Evolutionary conservation across 305 asterid genomes (phyloP), one percentile per base, ranked within the genome.

Genomic region (Plantago rigida): DNA sequence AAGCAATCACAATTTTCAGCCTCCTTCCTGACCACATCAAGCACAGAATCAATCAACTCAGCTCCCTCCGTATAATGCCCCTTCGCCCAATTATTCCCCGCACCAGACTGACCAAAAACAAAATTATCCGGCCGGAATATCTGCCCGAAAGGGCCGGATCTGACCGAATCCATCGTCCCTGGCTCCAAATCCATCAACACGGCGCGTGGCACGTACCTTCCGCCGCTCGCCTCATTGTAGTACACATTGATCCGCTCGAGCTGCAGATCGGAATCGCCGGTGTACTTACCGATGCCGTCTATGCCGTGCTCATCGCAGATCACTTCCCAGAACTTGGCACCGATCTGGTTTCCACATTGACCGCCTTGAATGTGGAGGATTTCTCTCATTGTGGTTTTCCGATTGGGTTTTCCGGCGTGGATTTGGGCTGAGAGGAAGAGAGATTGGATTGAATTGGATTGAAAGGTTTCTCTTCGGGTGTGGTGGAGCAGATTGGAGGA

Each of bases 11-110:
- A 81, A 71, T 78, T 81, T 71, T 78, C 83, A 45, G 80, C 86
- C 71, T 81, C 86, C 71, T 81, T 81, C 46, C 86, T 68, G 7
- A 81, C 83, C 53, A 81, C 86, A 62, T 81, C 86, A 17, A 81
- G 81, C 68, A 81, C 83, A 9, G 81, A 28, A 71, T 81, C 86
- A 24, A 81, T 78, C 64, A 81, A 41, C 53, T 78, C 86, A 22
- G 86, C 83, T 24, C 86, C 83, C 75, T 81, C 86, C 0, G 86
- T 81, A 36, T 81, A 81, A 63, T 80, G 85, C 4, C 82, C 86
- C 66, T 81, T 13, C 26, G 26, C 26, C 26, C 26, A 22, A 22
- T 22, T 22, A 22, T 22, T 22, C 26, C 26, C 26, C 26, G 83
- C 81, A 49, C 84, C 84, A 17, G 84, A 79, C 69, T 79, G 84